Evolutionary conservation across 306 rosid genomes (phyloP), one percentile per base, ranked within the genome.

Genomic region (Lupinus albus): DNA sequence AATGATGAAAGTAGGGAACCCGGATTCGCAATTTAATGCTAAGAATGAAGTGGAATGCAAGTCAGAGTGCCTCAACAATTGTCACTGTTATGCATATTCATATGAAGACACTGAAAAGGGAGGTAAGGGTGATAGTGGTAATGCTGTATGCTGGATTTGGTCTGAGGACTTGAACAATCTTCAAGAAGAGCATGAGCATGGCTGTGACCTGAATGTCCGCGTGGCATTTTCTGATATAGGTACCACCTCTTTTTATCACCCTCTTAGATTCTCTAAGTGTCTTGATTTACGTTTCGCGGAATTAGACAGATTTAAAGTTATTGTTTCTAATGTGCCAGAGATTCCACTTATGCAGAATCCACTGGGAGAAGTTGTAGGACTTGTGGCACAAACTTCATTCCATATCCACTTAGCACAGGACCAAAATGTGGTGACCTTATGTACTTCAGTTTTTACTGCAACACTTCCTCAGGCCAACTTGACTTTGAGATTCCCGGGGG

Each of bases 1-100:
- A 78, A 82, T 73, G 90, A 91, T 86, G 95, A 91, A 85, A 78
- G 86, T 82, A 11, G 97, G 92, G 76, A 82, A 68, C 53, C 97
- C 97, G 0, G 92, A 87, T 72, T 80, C 85, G 16, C 92, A 82
- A 8, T 87, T 91, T 70, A 79, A 86, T 60, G 92, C 97, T 10
- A 81, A 82, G 71, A 72, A 36, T 78, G 87, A 81, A 68, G 20
- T 41, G 64, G 93, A 84, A 50, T 89, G 93, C 83, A 76, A 54
- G 78, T 21, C 4, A 38, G 89, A 86, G 74, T 89, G 96, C 76
- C 96, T 84, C 62, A 80, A 84, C 75, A 86, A 84, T 70, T 89
- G 91, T 64, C 84, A 81, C 48, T 89, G 91, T 78, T 79, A 77
- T 70, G 96, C 96, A 30, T 89, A 86, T 76, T 79, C 86, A 8